Evolutionary conservation across 371 early-diverging fungal species (phyloP).

Genomic region (Rhizomucor miehei): DNA sequence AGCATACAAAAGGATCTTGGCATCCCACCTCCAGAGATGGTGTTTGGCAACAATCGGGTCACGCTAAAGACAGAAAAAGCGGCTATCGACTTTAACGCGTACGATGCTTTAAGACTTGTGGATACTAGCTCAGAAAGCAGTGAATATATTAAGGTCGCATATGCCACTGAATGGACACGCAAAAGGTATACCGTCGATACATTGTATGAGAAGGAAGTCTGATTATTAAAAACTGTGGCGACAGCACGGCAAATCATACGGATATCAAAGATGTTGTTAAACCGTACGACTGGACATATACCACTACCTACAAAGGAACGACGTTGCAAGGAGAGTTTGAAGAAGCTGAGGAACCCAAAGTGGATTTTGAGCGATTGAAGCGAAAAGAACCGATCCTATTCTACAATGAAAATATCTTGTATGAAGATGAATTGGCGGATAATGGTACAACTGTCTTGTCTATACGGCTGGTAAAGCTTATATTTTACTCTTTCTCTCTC

Average conservation of each 20-base stretch:
- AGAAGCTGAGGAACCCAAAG: constrained; percentile 26
- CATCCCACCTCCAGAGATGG: constrained; percentile 91
- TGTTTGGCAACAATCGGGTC: constrained; percentile 84
- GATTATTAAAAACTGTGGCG: background rate
- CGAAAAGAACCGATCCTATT: constrained; percentile 84
- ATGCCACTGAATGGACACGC: constrained; percentile 80
- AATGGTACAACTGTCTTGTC: constrained; percentile 84
- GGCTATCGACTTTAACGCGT: constrained; percentile 59
- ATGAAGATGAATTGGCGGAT: constrained; percentile 96
- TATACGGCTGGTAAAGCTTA: constrained; percentile 70
- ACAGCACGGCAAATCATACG: constrained; percentile 53
- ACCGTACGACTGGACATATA: constrained; percentile 95
- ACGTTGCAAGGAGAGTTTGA: constrained; percentile 15
- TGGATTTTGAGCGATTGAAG: constrained; percentile 78
- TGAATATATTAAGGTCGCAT: constrained; percentile 76
- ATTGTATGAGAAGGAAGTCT: background rate
- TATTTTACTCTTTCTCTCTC: background rate
- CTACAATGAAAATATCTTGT: constrained; percentile 87
- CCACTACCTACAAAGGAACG: constrained; percentile 77
- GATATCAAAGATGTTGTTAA: constrained; percentile 80
- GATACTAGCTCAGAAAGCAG: constrained; percentile 61
- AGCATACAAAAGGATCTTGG: constrained; percentile 62
- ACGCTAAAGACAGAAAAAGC: constrained; percentile 40
- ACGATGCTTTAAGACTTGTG: constrained; percentile 76
- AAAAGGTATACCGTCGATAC: constrained; percentile 54